Conservation (phyloP, 164 flowering plant genomes). For the Piper betle region DNA sequence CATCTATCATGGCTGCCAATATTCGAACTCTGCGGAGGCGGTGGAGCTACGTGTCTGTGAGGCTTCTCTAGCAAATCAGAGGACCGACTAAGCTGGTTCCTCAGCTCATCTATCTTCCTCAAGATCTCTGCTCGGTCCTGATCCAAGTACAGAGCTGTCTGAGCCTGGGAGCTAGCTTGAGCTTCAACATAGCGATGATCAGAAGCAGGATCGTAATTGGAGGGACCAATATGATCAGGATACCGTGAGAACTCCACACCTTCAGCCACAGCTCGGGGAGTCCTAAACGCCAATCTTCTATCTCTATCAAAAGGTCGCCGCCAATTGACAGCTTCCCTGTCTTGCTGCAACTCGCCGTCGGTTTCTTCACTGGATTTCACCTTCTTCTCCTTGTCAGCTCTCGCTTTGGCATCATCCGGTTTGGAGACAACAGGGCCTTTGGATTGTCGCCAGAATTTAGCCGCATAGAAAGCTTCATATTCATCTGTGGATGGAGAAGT, state of each 20-base stretch:
- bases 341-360: slow-evolving; percentile 5
- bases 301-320: slow-evolving; percentile 1
- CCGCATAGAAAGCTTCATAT: slow-evolving; percentile 1
- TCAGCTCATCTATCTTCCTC: slow-evolving; percentile 63
- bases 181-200: slow-evolving; percentile 16
- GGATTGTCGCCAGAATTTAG: slow-evolving; percentile 4
- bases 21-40: slow-evolving; percentile 19
- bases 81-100: slow-evolving; percentile 46
- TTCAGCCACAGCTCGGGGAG: slow-evolving; percentile 10
- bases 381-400: slow-evolving; percentile 12
- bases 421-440: slow-evolving; percentile 8
- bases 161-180: slow-evolving; percentile 2
- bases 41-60: slow-evolving; percentile 24
- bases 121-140: slow-evolving; percentile 60
- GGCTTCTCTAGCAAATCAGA: slow-evolving; percentile 33
- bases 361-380: slow-evolving; percentile 10
- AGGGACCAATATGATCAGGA: slow-evolving; percentile 27
- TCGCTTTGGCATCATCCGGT: slow-evolving; percentile 5
- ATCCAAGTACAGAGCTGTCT: slow-evolving; percentile 31
- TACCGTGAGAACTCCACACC: slow-evolving; percentile 18
- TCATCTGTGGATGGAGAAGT: slow-evolving; percentile 14
- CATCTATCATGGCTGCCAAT: slow-evolving; percentile 16
- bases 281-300: slow-evolving; percentile 7
- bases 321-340: slow-evolving; percentile 1
- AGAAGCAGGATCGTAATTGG: slow-evolving; percentile 17